Evolutionary conservation across 2,329 filamentous ascomycete species (phyloP), one percentile per base, ranked within the genome.

Genomic region (Coniochaeta sp.): DNA sequence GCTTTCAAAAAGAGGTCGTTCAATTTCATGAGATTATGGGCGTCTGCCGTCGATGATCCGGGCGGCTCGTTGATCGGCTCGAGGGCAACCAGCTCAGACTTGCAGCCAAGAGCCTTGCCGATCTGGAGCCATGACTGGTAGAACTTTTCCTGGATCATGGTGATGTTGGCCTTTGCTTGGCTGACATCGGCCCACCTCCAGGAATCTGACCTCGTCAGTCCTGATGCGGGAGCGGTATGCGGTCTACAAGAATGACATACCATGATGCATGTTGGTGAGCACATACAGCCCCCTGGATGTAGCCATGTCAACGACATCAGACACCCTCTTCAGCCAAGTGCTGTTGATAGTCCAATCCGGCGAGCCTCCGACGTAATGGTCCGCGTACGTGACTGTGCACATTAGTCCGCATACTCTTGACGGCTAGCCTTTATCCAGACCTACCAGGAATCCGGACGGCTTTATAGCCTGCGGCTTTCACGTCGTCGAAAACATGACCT

Each of bases 1-100:
- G 80, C 79, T 57, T 80, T 68, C 1, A 86, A 70, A 63, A 86
- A 85, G 30, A 85, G 72, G n/a, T 72, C 72, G 65, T 86, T 85
- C 30, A 87, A 66, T 62, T 79, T 78, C 66, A 85, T 86, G 38
- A 83, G 66, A 47, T 80, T 72, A 1, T 75, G 74, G 1, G 74
- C 82, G 60, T 86, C 76, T 22, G 73, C 77, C 3, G 77, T 75
- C 0, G 77, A 83, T 0, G 77, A 76, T 47, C 79, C 82, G 0
- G 81, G 77, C 0, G 82, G 81, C 65, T 87, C 83, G 62, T 86
- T 86, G 65, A 87, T 81, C 1, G 83, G 74, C 66, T 87, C 84
- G 59, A 86, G 81, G 1, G 82, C 79, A 2, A 86, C 76, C 17
- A 73, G 70, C 30, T 76, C 78, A 1, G 80, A 78, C 66, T 83